phyloP scores from a whole-genome alignment of 2,329 filamentous ascomycete species.

The Botrytis fabae region DNA sequence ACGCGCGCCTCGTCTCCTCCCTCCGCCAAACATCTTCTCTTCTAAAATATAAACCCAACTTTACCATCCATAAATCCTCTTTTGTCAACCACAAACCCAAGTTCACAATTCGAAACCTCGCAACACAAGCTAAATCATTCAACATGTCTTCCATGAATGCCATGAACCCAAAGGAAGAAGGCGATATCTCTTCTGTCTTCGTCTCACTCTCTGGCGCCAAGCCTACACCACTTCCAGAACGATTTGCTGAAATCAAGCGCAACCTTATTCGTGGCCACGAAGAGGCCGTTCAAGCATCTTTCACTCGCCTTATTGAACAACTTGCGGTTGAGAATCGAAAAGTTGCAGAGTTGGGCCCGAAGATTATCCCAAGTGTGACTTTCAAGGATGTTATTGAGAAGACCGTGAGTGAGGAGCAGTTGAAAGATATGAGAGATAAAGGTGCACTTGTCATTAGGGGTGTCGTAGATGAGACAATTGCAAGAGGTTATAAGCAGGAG shows the following conservation, averaged over 20 bases:
- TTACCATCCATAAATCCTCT: not conserved
- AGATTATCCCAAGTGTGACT: slow-evolving; percentile 47
- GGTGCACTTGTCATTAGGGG: slow-evolving; percentile 58
- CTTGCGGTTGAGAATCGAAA: slow-evolving; percentile 50
- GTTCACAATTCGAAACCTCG: not conserved
- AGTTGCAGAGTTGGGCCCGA: slow-evolving; percentile 48
- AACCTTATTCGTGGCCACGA: slow-evolving; percentile 53
- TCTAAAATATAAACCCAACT: not conserved
- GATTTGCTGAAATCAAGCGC: slow-evolving; percentile 56
- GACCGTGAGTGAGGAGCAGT: not conserved
- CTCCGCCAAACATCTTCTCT: not conserved
- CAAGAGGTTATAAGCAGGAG: slow-evolving; percentile 63
- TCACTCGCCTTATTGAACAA: slow-evolving; percentile 49
- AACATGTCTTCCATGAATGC: slow-evolving; percentile 16
- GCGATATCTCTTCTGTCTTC: slow-evolving; percentile 63
- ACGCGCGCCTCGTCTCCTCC: not conserved
- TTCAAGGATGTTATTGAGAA: slow-evolving; percentile 11
- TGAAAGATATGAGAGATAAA: slow-evolving; percentile 23
- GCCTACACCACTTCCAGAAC: slow-evolving; percentile 50
- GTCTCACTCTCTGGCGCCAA: slow-evolving; percentile 54
- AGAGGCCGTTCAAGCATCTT: slow-evolving; percentile 48
- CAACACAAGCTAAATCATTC: slow-evolving; percentile 2
- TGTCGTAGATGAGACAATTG: slow-evolving; percentile 63
- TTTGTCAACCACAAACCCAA: not conserved
- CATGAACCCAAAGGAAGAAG: slow-evolving; percentile 43